Evolutionary conservation across 1,284 basidiomycete species (phyloP), one percentile per base, ranked within the genome.

Genomic region (Tilletia caries): DNA sequence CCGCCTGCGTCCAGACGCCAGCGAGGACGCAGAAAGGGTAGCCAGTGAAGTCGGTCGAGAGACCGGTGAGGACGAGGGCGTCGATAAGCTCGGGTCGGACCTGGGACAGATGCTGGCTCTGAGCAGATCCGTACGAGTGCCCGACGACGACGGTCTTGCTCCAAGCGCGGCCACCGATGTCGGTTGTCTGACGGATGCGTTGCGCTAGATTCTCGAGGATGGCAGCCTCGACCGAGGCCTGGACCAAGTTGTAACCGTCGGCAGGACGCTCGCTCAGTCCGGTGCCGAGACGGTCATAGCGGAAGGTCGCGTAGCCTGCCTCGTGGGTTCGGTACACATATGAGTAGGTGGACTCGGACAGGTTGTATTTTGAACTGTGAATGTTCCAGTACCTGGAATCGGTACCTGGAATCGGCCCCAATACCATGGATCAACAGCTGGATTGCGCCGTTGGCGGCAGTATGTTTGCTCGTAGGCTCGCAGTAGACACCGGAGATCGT

Each of bases 341-440:
- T 10, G 46, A 54, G 48, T 69, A 69, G 41, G 66, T 37, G 44
- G 43, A 43, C 43, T 68, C 70, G 32, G 25, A 3, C 5, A 68
- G 50, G 33, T 60, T 44, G 29, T 32, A 62, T 3, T 13, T 29
- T 2, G 8, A 12, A 64, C 58, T 37, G n/a, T 65, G 69, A 43
- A 66, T 68, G 60, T 70, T 70, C 69, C 70, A 71, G 52, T 71
- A 71, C 4, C 12, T 34, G 13, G 20, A 44, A 18, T 46, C n/a
- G n/a, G n/a, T n/a, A n/a, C n/a, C n/a, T n/a, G n/a, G n/a, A n/a
- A n/a, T n/a, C 64, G 44, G 52, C 29, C 13, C 33, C 73, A 25
- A 74, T 76, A 65, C 81, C 81, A 58, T 82, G 81, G 0, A 80
- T 76, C 29, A 81, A 71, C 5, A 82, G 50, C 52, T 81, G 81